Evolutionary conservation across 257 asterid genomes (phyloP), one percentile per base, ranked within the genome.

Genomic region (Przewalskia tangutica): DNA sequence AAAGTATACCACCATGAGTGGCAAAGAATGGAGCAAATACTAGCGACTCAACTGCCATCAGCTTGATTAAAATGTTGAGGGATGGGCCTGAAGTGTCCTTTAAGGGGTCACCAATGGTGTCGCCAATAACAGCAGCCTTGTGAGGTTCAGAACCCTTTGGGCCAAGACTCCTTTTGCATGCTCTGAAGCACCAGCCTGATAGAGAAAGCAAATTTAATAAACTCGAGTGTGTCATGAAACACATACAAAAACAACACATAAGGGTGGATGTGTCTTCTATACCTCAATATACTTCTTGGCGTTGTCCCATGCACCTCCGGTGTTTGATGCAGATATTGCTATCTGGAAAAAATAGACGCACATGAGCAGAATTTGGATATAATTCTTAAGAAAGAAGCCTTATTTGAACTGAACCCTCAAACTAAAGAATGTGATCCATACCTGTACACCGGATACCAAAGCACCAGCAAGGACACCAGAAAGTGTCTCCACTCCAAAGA

Each of bases 381-480:
- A 4, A 75, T 50, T 51, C 9, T 50, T 50, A 3, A 23, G 50
- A 50, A 13, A 71, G 59, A 38, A 20, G 12, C 12, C 7, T 46
- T 20, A 20, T 48, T 12, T 48, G 12, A 46, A 20, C 79, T 46
- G 60, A 23, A 71, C n/a, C 48, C 56, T 51, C 7, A 0, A 36
- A 14, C 34, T 3, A 36, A 63, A 80, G 48, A 70, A 51, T 6
- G 12, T 53, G 27, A 17, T 79, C 56, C 56, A 81, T 86, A 92
- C 98, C 98, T 94, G 98, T 63, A 94, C 98, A 81, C 98, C 97
- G 4, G 98, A 94, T 51, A 94, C 97, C 65, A 94, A 96, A 82
- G 98, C 88, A 77, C 98, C 98, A 5, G 98, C 98, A 81, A 94
- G 97, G 64, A 92, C 91, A 1, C 98, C 98, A 2, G 98, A 91